phyloP scores from a whole-genome alignment of 306 rosid species.

The Quercus wislizeni region DNA sequence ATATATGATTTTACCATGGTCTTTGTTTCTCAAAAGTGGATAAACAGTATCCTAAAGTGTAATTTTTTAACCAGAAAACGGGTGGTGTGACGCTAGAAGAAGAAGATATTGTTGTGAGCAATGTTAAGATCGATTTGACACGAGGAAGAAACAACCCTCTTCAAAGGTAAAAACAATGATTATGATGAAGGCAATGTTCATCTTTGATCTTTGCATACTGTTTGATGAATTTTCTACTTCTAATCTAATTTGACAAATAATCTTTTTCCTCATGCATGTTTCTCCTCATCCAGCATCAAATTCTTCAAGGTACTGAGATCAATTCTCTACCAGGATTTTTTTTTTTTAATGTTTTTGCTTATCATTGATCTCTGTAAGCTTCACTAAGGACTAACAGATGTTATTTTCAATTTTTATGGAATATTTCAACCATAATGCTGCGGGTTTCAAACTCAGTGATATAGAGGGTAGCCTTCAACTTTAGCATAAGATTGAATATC shows the following conservation, averaged over 20 bases:
- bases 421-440: neutral
- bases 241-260: slow-evolving; percentile 14
- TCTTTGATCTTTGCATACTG: neutral
- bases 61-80: slow-evolving; percentile 36
- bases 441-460: slow-evolving; percentile 5
- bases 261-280: slow-evolving; percentile 41
- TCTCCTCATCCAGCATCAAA: slow-evolving; percentile 55
- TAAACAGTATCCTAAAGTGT: neutral
- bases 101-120: slow-evolving; percentile 72
- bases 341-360: neutral
- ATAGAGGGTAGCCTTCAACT: neutral
- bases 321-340: neutral
- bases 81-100: slow-evolving; percentile 55
- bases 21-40: neutral
- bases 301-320: slow-evolving; percentile 68
- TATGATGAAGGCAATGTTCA: neutral
- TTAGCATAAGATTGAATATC: neutral
- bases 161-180: slow-evolving; percentile 46
- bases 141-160: slow-evolving; percentile 77
- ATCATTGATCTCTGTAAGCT: neutral
- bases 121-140: slow-evolving; percentile 79
- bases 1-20: neutral
- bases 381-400: slow-evolving; percentile 5
- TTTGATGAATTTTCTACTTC: neutral
- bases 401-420: neutral